These are phyloP conservation scores for Penicillium digitatum DNA, from an alignment of 2,329 filamentous ascomycete genomes.

Conservation along the genomic window DNA sequence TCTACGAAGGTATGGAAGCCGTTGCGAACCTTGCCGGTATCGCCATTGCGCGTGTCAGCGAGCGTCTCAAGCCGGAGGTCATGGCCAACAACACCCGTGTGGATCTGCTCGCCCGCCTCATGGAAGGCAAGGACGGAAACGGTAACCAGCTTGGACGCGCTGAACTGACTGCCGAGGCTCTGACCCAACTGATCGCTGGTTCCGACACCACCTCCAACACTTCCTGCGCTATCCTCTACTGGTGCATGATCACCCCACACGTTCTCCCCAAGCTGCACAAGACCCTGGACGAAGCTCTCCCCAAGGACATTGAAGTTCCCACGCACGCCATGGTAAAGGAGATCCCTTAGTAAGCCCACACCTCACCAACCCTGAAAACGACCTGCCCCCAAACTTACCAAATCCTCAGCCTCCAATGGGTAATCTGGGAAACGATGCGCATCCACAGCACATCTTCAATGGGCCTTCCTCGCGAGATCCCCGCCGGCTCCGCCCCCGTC, in stretches of 20 bases:
- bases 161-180: conserved; percentile 81
- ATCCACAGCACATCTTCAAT: conserved; percentile 83
- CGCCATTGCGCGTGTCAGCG: conserved; percentile 74
- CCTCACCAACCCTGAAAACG: background rate
- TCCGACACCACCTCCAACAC: conserved; percentile 67
- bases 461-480: conserved; percentile 73
- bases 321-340: conserved; percentile 68
- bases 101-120: conserved; percentile 76
- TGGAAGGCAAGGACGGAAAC: conserved; percentile 79
- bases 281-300: conserved; percentile 71
- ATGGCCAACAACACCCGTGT: conserved; percentile 61
- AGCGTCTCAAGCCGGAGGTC: conserved; percentile 64
- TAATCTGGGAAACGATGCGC: conserved; percentile 80
- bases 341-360: conserved; percentile 58
- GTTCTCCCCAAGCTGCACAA: conserved; percentile 68
- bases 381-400: conserved; percentile 9
- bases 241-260: conserved; percentile 64
- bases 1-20: conserved; percentile 67
- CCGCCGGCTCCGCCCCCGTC: conserved; percentile 59
- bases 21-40: conserved; percentile 82
- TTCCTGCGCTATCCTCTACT: conserved; percentile 77
- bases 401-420: conserved; percentile 53
- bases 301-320: conserved; percentile 60
- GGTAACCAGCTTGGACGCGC: conserved; percentile 70
- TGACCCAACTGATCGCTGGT: conserved; percentile 79